phyloP scores from a whole-genome alignment of 495 filamentous ascomycete genomes.

The Glonium stellatum region DNA sequence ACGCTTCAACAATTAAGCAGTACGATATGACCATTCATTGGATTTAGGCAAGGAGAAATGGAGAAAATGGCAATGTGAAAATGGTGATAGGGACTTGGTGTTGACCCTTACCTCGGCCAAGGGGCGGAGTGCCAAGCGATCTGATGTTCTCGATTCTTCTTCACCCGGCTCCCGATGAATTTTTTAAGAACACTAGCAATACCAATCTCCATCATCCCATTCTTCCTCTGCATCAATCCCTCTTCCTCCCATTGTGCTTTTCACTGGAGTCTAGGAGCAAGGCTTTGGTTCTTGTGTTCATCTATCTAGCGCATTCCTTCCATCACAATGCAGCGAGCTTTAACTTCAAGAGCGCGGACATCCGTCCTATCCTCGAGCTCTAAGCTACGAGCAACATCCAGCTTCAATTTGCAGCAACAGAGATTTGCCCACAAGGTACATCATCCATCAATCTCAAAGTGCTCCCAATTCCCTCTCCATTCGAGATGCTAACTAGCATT shows the following conservation, averaged over 20 bases:
- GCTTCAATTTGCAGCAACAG: conserved; percentile 69
- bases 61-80: background rate
- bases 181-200: background rate
- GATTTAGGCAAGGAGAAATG: too few species aligned
- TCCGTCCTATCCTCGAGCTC: conserved; percentile 65
- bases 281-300: conserved; percentile 7
- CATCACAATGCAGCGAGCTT: conserved; percentile 64
- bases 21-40: too few species aligned
- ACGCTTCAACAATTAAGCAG: too few species aligned
- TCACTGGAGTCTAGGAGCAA: conserved; percentile 24
- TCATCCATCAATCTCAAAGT: conserved; percentile 20
- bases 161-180: background rate
- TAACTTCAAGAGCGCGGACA: conserved; percentile 56
- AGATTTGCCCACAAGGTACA: conserved; percentile 91
- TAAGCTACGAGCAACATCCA: conserved; percentile 41
- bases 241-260: conserved; percentile 16
- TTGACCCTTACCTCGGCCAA: conserved; percentile 2
- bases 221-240: conserved; percentile 7
- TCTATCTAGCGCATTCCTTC: conserved; percentile 1
- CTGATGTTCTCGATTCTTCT: background rate
- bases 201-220: background rate
- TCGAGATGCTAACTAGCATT: background rate
- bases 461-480: conserved; percentile 8
- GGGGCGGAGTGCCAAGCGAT: background rate
- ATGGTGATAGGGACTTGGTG: conserved; percentile 2